Conservation (phyloP, 208 protist species). For the Chromosphaera perkinsii region DNA sequence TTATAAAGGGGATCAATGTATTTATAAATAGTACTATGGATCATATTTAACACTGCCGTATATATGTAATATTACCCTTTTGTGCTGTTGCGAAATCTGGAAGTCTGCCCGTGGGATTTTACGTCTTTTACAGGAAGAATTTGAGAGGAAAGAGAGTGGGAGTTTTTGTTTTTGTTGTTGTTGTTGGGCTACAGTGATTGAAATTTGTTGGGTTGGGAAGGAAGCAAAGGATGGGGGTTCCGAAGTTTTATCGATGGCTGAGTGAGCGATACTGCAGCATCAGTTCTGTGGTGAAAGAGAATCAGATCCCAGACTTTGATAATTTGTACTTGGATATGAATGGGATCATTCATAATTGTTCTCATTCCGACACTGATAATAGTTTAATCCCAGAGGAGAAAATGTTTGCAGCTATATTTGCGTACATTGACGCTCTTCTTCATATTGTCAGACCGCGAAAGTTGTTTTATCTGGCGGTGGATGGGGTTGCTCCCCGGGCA, state of each 20-base stretch:
- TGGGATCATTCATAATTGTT: slow-evolving; percentile 90
- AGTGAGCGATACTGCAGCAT: slow-evolving; percentile 31
- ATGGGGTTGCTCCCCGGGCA: slow-evolving; percentile 91
- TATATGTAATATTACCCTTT: no score
- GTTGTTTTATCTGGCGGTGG: slow-evolving; percentile 92
- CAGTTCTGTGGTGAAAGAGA: slow-evolving; percentile 14
- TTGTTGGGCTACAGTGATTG: no score
- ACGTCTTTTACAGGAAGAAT: no score
- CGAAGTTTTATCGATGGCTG: slow-evolving; percentile 30
- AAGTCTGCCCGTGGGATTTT: no score
- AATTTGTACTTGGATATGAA: slow-evolving; percentile 99
- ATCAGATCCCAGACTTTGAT: slow-evolving; percentile 56
- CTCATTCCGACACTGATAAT: slow-evolving; percentile 13
- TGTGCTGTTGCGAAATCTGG: no score
- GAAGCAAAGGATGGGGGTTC: slow-evolving; percentile 40
- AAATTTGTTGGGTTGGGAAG: no score
- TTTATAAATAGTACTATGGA: no score
- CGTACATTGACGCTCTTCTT: slow-evolving; percentile 93
- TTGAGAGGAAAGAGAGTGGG: no score
- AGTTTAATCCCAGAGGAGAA: slow-evolving; percentile 70
- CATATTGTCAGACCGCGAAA: slow-evolving; percentile 85
- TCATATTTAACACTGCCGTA: no score
- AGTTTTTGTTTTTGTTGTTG: no score
- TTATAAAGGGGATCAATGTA: no score
- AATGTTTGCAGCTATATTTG: slow-evolving; percentile 87